Evolutionary conservation across 169 alveolate species (phyloP).

Genomic region (Plasmodium relictum): DNA sequence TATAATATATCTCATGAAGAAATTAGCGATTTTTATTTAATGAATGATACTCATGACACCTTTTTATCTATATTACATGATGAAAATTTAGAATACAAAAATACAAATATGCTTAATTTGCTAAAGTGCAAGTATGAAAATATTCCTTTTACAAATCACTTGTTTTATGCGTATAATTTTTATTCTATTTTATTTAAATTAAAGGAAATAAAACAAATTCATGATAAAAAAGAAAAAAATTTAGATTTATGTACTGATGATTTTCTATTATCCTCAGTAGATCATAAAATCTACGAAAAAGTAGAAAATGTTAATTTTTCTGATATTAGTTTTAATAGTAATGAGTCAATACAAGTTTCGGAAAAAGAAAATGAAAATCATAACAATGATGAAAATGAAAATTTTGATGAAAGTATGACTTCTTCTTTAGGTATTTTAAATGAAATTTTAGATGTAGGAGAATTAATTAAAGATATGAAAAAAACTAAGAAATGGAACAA

Average conservation of each 20-base stretch:
- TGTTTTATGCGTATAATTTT: conserved; percentile 30
- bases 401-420: conserved; percentile 2
- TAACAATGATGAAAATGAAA: neutral
- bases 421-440: conserved; percentile 11
- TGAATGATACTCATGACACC: conserved; percentile 7
- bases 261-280: conserved; percentile 16
- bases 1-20: conserved; percentile 52
- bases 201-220: conserved; percentile 30
- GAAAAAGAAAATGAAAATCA: neutral
- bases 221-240: conserved; percentile 18
- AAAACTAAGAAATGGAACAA: conserved; percentile 32
- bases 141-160: conserved; percentile 36
- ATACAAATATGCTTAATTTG: conserved; percentile 8
- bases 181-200: conserved; percentile 29
- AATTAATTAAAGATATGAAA: conserved; percentile 54
- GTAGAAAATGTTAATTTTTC: conserved; percentile 20
- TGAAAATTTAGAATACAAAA: conserved; percentile 33
- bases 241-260: conserved; percentile 5
- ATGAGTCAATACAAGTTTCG: conserved; percentile 15
- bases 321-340: conserved; percentile 49
- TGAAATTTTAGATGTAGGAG: conserved; percentile 35
- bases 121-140: conserved; percentile 36
- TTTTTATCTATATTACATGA: neutral
- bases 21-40: conserved; percentile 34
- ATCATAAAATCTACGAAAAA: conserved; percentile 27